Evolutionary conservation across 2,329 filamentous ascomycete species (phyloP).

Genomic region (Beauveria sp.): DNA sequence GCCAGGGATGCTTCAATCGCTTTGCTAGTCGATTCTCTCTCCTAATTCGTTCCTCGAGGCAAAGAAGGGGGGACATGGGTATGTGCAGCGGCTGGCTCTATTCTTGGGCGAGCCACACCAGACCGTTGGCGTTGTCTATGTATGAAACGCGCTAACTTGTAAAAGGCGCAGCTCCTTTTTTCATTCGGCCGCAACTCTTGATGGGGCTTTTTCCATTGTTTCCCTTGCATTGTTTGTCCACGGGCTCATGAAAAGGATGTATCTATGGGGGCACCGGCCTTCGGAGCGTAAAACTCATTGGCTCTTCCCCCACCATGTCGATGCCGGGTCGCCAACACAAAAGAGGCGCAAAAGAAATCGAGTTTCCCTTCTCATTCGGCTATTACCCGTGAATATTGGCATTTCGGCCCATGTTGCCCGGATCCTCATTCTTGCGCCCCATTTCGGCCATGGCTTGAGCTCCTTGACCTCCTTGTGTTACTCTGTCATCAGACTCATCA

Average conservation of each 20-base stretch:
- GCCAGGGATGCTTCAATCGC: neutral
- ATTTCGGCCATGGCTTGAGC: neutral
- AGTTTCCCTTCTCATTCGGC: neutral
- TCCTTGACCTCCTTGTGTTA: neutral
- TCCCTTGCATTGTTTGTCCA: neutral
- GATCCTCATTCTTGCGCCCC: neutral
- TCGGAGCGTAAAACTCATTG: too few species aligned
- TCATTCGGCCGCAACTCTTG: too few species aligned
- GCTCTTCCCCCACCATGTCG: too few species aligned
- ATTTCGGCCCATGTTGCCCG: neutral
- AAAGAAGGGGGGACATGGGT: too few species aligned
- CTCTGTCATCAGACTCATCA: slow-evolving; percentile 2
- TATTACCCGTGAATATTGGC: too few species aligned
- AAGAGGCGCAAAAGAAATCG: too few species aligned
- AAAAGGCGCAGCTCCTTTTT: neutral
- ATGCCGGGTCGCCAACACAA: too few species aligned
- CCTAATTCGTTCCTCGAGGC: neutral
- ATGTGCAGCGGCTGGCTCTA: neutral
- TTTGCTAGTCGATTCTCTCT: neutral
- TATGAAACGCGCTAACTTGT: neutral
- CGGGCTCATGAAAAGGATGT: too few species aligned
- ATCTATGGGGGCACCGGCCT: too few species aligned
- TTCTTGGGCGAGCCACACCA: neutral
- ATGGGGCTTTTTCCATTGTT: neutral
- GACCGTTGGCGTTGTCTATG: neutral